Evolutionary conservation across 306 rosid species (phyloP).

Genomic region (Vigna nakashimae): DNA sequence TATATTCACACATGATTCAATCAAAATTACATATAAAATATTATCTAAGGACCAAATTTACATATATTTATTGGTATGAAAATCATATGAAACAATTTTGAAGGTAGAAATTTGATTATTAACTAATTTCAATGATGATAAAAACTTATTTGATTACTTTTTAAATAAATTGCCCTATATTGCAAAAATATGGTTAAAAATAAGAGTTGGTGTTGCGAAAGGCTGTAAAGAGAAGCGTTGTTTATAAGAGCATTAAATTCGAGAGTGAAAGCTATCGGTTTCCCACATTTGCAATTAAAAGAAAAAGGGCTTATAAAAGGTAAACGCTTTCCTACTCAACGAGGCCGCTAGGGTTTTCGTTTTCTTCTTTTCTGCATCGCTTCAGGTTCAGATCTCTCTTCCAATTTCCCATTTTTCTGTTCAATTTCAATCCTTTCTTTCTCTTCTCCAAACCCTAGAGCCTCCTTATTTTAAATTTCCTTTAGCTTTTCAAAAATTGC

Average conservation of each 20-base stretch:
- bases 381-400: slow-evolving; percentile 48
- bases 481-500: not conserved
- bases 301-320: not conserved
- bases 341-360: slow-evolving; percentile 51
- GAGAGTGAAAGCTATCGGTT: not conserved
- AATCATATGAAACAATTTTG: no score
- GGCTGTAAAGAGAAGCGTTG: not conserved
- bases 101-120: no score
- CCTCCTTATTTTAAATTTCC: not conserved
- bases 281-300: not conserved
- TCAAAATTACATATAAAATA: no score
- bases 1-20: no score
- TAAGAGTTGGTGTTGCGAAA: no score
- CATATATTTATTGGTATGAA: no score
- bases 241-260: not conserved
- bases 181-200: no score
- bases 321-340: not conserved
- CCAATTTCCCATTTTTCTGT: not conserved
- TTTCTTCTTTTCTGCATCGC: not conserved
- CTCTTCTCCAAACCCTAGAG: not conserved
- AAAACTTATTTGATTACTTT: no score
- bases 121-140: no score
- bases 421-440: not conserved
- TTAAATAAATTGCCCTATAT: no score
- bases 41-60: no score